These are phyloP conservation scores for Penicillium sp. DNA, from an alignment of 2,329 filamentous ascomycete genomes.

Conservation along the genomic window DNA sequence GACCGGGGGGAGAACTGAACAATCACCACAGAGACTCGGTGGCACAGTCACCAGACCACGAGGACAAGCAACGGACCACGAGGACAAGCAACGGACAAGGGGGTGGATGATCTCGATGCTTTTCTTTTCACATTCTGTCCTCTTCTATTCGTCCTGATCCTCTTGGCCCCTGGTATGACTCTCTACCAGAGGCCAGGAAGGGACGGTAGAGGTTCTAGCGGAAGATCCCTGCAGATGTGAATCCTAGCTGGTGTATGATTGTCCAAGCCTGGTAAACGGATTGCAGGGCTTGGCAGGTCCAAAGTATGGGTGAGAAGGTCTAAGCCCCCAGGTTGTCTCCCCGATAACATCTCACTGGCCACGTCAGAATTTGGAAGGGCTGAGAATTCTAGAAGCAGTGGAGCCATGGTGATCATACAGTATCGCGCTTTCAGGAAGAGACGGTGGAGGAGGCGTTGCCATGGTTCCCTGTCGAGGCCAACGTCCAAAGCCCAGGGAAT, in stretches of 20 bases:
- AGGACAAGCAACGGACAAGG: neutral
- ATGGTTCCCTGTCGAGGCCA: neutral
- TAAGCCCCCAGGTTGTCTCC: constrained; percentile 11
- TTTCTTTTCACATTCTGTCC: constrained; percentile 1
- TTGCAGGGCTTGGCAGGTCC: constrained; percentile 11
- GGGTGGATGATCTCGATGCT: neutral
- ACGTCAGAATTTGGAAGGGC: constrained; percentile 4
- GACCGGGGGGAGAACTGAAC: neutral
- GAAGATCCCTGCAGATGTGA: constrained; percentile 11
- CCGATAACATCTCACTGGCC: constrained; percentile 9
- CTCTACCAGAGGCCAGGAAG: neutral
- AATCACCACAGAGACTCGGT: neutral
- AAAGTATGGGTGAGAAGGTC: constrained; percentile 12
- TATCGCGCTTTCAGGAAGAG: neutral
- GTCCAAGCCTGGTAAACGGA: constrained; percentile 13
- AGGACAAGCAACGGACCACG: neutral
- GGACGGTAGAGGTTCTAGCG: neutral
- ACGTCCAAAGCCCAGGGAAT: neutral
- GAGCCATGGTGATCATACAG: neutral
- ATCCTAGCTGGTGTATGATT: neutral
- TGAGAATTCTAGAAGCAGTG: neutral
- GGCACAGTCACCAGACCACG: constrained; percentile 5
- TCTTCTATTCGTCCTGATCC: neutral
- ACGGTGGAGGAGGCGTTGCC: neutral
- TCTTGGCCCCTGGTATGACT: neutral